These are phyloP conservation scores for Pogostemon cablin DNA, from an alignment of 257 asterid species.

Conservation along the genomic window DNA sequence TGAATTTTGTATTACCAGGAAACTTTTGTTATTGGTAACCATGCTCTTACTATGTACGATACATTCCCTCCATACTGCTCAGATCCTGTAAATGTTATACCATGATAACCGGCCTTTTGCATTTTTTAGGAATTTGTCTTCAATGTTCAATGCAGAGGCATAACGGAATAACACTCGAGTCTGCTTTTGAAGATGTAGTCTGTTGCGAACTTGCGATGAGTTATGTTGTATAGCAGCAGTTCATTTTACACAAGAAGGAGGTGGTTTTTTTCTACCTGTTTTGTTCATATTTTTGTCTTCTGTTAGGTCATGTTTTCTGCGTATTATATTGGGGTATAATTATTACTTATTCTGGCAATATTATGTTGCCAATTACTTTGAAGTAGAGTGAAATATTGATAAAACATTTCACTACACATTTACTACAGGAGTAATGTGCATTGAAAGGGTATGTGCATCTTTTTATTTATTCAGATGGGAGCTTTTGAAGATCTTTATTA, in stretches of 20 bases:
- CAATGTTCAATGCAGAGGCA: background rate
- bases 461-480: too few relatives aligned
- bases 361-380: background rate
- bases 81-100: constrained; percentile 1
- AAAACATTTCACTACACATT: too few relatives aligned
- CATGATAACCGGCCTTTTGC: background rate
- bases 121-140: background rate
- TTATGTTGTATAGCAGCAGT: too few relatives aligned
- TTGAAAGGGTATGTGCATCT: too few relatives aligned
- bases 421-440: too few relatives aligned
- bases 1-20: background rate
- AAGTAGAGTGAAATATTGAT: too few relatives aligned
- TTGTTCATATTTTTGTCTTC: background rate
- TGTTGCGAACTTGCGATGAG: too few relatives aligned
- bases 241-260: too few relatives aligned
- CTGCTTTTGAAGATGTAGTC: background rate
- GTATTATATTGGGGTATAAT: background rate
- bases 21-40: background rate
- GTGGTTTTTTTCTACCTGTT: background rate
- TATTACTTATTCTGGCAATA: background rate
- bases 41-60: background rate
- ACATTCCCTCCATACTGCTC: constrained; percentile 5
- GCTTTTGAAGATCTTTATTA: too few relatives aligned
- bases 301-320: background rate
- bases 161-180: background rate